Conservation (phyloP, 2,329 filamentous ascomycete genomes). For the Ophiognomonia clavigignenti-juglandacearum region DNA sequence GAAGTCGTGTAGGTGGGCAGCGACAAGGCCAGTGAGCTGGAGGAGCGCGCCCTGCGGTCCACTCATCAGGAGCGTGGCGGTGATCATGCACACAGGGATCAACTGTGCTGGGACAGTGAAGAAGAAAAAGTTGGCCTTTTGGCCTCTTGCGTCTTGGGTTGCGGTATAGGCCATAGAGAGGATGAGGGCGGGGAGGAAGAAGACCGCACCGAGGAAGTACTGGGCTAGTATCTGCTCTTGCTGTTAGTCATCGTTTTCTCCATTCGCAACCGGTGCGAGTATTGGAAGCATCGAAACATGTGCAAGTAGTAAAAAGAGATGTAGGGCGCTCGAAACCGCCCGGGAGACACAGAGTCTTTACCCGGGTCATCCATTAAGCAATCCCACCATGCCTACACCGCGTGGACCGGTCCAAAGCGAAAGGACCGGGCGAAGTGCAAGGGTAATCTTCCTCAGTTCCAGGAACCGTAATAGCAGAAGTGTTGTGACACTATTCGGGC, state of each 20-base stretch:
- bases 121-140: conserved; percentile 74
- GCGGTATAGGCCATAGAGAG: conserved; percentile 80
- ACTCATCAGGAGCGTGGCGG: conserved; percentile 64
- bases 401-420: conserved; percentile 58
- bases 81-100: conserved; percentile 75
- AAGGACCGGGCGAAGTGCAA: conserved; percentile 58
- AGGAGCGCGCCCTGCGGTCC: conserved; percentile 54
- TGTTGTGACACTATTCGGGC: conserved; percentile 64
- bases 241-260: conserved; percentile 5
- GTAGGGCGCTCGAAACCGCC: conserved; percentile 61
- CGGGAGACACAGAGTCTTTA: conserved; percentile 51
- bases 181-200: conserved; percentile 62
- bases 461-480: conserved; percentile 79
- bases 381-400: conserved; percentile 73
- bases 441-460: conserved; percentile 78
- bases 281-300: conserved; percentile 17
- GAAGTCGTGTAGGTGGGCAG: conserved; percentile 89
- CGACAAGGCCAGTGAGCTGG: conserved; percentile 73
- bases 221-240: conserved; percentile 45
- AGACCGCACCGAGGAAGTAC: conserved; percentile 42
- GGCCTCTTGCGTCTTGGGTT: conserved; percentile 77
- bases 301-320: conserved; percentile 36
- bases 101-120: conserved; percentile 77
- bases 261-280: no score
- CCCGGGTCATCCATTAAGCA: conserved; percentile 65